Evolutionary conservation across 495 filamentous ascomycete genomes (phyloP).

Genomic region (Penicillium atrosanguineum): DNA sequence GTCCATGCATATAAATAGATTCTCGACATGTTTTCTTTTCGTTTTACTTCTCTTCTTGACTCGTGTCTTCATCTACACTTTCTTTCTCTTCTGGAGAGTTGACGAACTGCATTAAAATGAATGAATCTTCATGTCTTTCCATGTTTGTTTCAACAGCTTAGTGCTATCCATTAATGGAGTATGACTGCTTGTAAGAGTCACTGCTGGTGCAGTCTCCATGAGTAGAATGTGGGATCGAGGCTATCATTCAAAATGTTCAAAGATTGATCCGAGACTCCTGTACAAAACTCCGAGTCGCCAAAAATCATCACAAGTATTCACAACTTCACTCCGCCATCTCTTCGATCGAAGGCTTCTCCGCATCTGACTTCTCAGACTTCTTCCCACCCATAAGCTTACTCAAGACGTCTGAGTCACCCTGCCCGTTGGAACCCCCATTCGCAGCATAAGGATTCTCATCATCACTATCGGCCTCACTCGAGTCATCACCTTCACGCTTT

Average conservation of each 20-base stretch:
- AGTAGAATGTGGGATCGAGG: not conserved
- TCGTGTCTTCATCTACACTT: constrained; percentile 20
- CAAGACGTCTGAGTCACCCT: constrained; percentile 36
- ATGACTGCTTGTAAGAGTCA: not conserved
- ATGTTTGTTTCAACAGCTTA: not conserved
- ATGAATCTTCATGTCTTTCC: constrained; percentile 9
- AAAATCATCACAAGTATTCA: not conserved
- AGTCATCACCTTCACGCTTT: constrained; percentile 28
- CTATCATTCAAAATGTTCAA: no score
- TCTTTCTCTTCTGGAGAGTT: constrained; percentile 10
- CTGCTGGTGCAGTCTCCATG: not conserved
- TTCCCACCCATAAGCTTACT: constrained; percentile 41
- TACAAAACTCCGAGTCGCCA: not conserved
- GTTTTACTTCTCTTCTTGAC: constrained; percentile 6
- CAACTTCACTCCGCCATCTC: constrained; percentile 33
- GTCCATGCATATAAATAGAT: constrained; percentile 35
- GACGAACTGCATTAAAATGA: constrained; percentile 6
- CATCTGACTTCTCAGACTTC: constrained; percentile 18
- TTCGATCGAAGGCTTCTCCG: constrained; percentile 43
- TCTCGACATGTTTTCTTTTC: constrained; percentile 14
- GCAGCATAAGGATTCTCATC: constrained; percentile 9
- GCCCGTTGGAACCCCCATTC: constrained; percentile 8
- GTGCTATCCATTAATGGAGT: not conserved
- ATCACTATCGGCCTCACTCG: constrained; percentile 16
- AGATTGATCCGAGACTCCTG: no score